These are phyloP conservation scores for Coniochaeta sp. DNA, from an alignment of 2,329 filamentous ascomycete species.

Conservation along the genomic window DNA sequence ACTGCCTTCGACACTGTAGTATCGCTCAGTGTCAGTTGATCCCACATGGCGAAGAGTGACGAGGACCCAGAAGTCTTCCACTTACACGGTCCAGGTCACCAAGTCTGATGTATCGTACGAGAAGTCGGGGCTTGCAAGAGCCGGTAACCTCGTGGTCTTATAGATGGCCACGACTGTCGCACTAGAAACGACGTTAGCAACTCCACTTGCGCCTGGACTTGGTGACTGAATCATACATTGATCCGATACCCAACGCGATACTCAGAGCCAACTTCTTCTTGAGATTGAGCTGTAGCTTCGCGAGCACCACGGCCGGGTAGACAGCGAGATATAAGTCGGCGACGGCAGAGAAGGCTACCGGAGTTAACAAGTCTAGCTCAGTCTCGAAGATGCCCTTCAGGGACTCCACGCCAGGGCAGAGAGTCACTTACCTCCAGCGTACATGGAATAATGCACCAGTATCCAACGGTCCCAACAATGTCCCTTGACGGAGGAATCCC, in stretches of 20 bases:
- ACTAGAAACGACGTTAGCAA: conserved; percentile 9
- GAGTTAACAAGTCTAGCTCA: not conserved
- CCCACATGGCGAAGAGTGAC: not conserved
- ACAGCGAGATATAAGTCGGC: conserved; percentile 35
- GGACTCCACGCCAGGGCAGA: rapidly evolving
- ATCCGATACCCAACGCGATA: conserved; percentile 30
- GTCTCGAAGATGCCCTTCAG: not conserved
- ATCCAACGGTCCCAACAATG: conserved; percentile 26
- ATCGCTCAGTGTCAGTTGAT: not conserved
- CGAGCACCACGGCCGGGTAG: conserved; percentile 30
- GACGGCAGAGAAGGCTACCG: conserved; percentile 23
- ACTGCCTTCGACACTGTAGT: conserved; percentile 16
- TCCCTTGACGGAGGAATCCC: conserved; percentile 27
- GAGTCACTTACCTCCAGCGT: conserved; percentile 26
- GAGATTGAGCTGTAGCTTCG: conserved; percentile 26
- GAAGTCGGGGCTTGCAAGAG: conserved; percentile 20
- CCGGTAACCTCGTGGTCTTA: conserved; percentile 20
- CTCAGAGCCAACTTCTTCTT: conserved; percentile 33
- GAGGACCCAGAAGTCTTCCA: not conserved
- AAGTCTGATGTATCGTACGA: conserved; percentile 31
- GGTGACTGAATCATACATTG: conserved; percentile 19
- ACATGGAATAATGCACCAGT: conserved; percentile 31
- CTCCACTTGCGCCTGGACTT: not conserved
- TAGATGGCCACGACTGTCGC: conserved; percentile 21
- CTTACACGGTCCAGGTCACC: conserved; percentile 37